Percentiles rank a stretch among this genome's conserved stretches.
Evolutionary conservation across 2,329 filamentous ascomycete species (phyloP).

Genomic region (Alternaria sp.): DNA sequence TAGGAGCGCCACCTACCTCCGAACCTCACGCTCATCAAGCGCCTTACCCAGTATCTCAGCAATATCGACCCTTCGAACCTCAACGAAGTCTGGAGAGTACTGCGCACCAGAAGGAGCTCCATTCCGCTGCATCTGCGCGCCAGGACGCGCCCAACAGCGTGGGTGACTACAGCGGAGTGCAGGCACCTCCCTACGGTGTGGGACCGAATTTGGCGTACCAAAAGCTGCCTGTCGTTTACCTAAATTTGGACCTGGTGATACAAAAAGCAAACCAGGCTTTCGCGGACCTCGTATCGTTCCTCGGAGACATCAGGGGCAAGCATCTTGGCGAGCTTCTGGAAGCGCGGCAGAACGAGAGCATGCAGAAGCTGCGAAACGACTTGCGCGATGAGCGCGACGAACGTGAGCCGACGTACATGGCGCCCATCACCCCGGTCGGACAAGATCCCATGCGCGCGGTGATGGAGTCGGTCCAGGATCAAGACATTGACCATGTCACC

Average conservation of each 20-base stretch:
- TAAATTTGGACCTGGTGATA: slow-evolving; percentile 57
- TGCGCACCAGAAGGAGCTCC: slow-evolving; percentile 25
- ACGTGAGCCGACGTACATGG: slow-evolving; percentile 58
- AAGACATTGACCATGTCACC: slow-evolving; percentile 54
- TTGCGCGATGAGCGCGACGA: slow-evolving; percentile 56
- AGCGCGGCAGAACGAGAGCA: slow-evolving; percentile 49
- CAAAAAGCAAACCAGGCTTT: slow-evolving; percentile 56
- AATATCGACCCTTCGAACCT: slow-evolving; percentile 32
- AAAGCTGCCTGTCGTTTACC: slow-evolving; percentile 48
- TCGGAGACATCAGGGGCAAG: slow-evolving; percentile 48
- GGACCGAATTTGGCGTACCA: slow-evolving; percentile 38
- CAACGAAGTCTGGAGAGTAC: slow-evolving; percentile 26
- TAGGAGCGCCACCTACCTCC: slow-evolving; percentile 30
- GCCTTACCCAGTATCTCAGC: slow-evolving; percentile 26
- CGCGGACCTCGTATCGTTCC: slow-evolving; percentile 50
- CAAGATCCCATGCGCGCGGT: slow-evolving; percentile 52
- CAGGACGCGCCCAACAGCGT: slow-evolving; percentile 21
- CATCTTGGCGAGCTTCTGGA: slow-evolving; percentile 54
- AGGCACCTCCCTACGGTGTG: slow-evolving; percentile 28
- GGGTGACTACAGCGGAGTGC: slow-evolving; percentile 23
- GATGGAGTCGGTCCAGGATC: slow-evolving; percentile 49
- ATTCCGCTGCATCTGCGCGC: slow-evolving; percentile 19
- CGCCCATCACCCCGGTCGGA: slow-evolving; percentile 55
- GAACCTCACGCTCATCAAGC: slow-evolving; percentile 32
- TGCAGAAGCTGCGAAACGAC: slow-evolving; percentile 53